Percentiles rank a stretch among this genome's conserved stretches.
Evolutionary conservation across 1,284 basidiomycete genomes (phyloP).

Genomic region (Blastosporella zonata): DNA sequence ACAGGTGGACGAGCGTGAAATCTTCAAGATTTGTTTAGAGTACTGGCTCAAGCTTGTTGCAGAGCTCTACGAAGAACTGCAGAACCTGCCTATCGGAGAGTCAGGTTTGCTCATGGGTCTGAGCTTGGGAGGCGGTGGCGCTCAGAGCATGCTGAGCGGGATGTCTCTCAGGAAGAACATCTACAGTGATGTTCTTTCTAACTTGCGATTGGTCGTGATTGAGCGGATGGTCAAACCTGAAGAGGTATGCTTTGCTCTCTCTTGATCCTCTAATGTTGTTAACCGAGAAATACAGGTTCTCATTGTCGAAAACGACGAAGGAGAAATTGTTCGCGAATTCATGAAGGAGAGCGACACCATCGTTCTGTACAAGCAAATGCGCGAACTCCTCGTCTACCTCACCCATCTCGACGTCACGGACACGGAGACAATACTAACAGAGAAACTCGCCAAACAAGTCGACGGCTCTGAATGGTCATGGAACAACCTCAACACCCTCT

Average conservation of each 20-base stretch:
- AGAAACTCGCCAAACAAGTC: conserved; percentile 96
- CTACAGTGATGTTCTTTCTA: conserved; percentile 92
- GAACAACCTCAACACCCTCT: conserved; percentile 98
- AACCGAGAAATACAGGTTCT: conserved; percentile 61
- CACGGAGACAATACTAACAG: conserved; percentile 95
- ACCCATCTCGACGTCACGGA: conserved; percentile 97
- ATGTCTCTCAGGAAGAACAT: conserved; percentile 90
- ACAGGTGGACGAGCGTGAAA: conserved; percentile 97
- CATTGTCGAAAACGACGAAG: conserved; percentile 99
- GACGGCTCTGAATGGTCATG: conserved; percentile 99
- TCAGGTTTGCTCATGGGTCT: conserved; percentile 93
- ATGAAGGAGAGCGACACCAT: conserved; percentile 99
- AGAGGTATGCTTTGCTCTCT: conserved; percentile 60
- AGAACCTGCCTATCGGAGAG: conserved; percentile 88
- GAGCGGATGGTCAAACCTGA: conserved; percentile 99
- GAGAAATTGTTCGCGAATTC: conserved; percentile 98
- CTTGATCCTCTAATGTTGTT: conserved; percentile 4
- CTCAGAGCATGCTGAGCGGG: conserved; percentile 67
- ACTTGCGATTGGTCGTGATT: conserved; percentile 94
- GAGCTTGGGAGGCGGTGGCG: conserved; percentile 72
- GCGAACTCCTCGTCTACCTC: conserved; percentile 94
- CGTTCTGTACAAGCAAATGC: conserved; percentile 98
- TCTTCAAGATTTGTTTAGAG: conserved; percentile 99
- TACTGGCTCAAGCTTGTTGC: conserved; percentile 99
- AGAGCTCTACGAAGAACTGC: conserved; percentile 98